These are phyloP conservation scores for Candida rishiriensis DNA, from an alignment of 805 yeast genomes.

Conservation along the genomic window DNA sequence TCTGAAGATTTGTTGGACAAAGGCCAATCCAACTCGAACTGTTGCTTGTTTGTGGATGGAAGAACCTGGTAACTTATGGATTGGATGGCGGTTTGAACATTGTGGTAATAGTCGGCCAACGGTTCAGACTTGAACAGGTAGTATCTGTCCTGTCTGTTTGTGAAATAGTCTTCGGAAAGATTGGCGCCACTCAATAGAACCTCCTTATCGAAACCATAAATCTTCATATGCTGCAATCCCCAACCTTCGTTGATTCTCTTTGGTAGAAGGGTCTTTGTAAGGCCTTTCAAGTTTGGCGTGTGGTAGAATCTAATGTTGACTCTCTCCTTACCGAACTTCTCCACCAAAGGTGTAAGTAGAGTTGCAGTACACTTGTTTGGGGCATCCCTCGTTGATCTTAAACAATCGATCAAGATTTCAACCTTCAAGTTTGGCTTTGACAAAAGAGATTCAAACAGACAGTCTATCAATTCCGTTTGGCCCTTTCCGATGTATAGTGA, in stretches of 20 bases:
- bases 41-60: conserved; percentile 35
- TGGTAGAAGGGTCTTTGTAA: conserved; percentile 64
- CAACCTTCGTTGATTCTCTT: conserved; percentile 83
- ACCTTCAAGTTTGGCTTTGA: conserved; percentile 61
- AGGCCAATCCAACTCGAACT: conserved; percentile 73
- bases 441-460: conserved; percentile 55
- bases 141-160: conserved; percentile 92
- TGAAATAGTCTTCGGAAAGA: conserved; percentile 84
- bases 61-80: conserved; percentile 64
- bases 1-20: conserved; percentile 57
- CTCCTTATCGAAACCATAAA: conserved; percentile 92
- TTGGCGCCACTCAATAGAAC: conserved; percentile 89
- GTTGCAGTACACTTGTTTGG: conserved; percentile 78
- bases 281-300: conserved; percentile 78
- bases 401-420: conserved; percentile 74
- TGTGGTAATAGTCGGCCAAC: conserved; percentile 69
- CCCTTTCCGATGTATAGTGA: conserved; percentile 82
- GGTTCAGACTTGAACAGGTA: conserved; percentile 56
- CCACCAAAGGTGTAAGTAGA: conserved; percentile 60
- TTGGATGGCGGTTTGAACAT: conserved; percentile 65
- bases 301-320: conserved; percentile 83
- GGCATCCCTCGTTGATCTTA: conserved; percentile 90
- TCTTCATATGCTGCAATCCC: conserved; percentile 96
- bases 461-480: conserved; percentile 69
- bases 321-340: conserved; percentile 56